Evolutionary conservation across 345 rosid species (phyloP).

Genomic region (Iberis pinnata): DNA sequence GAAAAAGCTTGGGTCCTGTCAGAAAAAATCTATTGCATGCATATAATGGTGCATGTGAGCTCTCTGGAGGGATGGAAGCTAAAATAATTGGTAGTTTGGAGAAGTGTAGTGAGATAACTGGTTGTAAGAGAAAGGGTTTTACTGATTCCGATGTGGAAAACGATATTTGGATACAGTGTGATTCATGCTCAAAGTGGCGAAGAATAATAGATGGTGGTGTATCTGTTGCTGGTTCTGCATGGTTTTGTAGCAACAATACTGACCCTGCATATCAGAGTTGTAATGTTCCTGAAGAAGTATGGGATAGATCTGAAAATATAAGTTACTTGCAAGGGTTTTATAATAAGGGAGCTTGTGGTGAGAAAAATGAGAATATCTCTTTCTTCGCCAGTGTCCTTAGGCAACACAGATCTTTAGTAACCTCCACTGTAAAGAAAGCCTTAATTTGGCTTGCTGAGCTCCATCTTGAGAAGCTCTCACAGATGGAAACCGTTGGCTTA

Average conservation of each 20-base stretch:
- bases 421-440: slow-evolving; percentile 53
- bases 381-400: slow-evolving; percentile 70
- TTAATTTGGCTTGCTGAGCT: slow-evolving; percentile 75
- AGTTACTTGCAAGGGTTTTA: slow-evolving; percentile 71
- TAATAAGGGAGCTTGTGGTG: slow-evolving; percentile 54
- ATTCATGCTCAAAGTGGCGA: slow-evolving; percentile 92
- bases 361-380: slow-evolving; percentile 50
- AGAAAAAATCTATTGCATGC: slow-evolving; percentile 52
- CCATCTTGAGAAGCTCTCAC: slow-evolving; percentile 55
- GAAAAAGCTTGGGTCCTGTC: slow-evolving; percentile 45
- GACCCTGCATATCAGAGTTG: slow-evolving; percentile 64
- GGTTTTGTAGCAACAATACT: slow-evolving; percentile 93
- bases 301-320: slow-evolving; percentile 53
- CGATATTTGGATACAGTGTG: slow-evolving; percentile 90
- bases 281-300: slow-evolving; percentile 63
- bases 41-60: slow-evolving; percentile 36
- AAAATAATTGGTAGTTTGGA: slow-evolving; percentile 29
- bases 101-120: slow-evolving; percentile 30
- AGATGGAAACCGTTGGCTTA: slow-evolving; percentile 83
- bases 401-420: slow-evolving; percentile 49
- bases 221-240: slow-evolving; percentile 48
- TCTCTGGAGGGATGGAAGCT: slow-evolving; percentile 30
- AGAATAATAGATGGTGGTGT: slow-evolving; percentile 40
- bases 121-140: slow-evolving; percentile 32
- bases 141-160: slow-evolving; percentile 30